Evolutionary conservation across 129 eudicot genomes (phyloP), one percentile per base, ranked within the genome.

Genomic region (Artemisia annua): DNA sequence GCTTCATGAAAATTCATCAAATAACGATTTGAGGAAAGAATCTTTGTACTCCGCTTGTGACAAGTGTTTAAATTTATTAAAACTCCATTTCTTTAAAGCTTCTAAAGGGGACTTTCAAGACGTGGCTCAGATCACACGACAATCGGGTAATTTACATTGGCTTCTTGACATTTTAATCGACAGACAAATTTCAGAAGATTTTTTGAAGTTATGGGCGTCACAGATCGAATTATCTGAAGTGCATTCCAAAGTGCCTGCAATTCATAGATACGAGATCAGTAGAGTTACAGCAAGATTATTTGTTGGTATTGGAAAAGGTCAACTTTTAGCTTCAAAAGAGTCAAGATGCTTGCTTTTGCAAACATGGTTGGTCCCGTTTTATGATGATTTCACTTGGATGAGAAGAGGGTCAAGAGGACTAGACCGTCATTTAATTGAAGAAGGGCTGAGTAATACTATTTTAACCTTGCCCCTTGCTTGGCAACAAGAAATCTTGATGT

Each of bases 311-410:
- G 97, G 98, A 12, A 93, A 90, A 67, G 92, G 96, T 19, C 97
- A 93, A 78, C 75, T 93, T 32, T 81, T 93, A 85, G 98, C 93
- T 30, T 90, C 92, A 4, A 89, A 93, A 70, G 98, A 93, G 61
- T 78, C 81, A 26, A 82, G 98, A 76, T 89, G 87, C 79, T 61
- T 83, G 82, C 87, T 93, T 0, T 81, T 93, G 78, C 81, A 84
- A 71, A 93, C 98, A n/a, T 93, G 98, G 98, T 79, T 93, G 85
- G 97, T 82, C 26, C 97, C 98, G 0, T 90, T 93, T 77, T 93
- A 93, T 69, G 91, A 90, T 43, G 98, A 93, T 75, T 93, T 93
- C 67, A 91, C 92, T 20, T 93, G 98, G 98, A 89, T 93, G 98
- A 86, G 84, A 73, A 82, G 97, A 68, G 98, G 89, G 2, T 80